Conservation (phyloP, 345 rosid species). For the Rubroshorea leprosula region DNA sequence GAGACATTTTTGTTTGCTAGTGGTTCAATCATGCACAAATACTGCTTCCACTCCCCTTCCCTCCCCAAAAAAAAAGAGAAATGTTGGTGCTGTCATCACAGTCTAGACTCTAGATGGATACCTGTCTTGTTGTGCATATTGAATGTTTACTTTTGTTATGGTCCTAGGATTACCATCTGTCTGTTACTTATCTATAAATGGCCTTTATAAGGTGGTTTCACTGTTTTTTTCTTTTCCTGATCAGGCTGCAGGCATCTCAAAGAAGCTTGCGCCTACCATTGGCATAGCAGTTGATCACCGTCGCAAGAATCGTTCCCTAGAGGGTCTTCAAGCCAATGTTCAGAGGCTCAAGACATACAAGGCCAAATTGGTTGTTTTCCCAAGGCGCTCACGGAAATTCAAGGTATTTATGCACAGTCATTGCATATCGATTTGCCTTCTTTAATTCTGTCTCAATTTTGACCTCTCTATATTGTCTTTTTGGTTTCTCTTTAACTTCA, state of each 20-base stretch:
- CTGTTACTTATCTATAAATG: too few species aligned
- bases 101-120: too few species aligned
- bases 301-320: conserved; percentile 61
- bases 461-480: neutral
- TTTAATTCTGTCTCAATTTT: neutral
- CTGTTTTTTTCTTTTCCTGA: neutral
- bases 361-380: conserved; percentile 82
- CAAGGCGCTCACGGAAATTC: conserved; percentile 59
- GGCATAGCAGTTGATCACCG: conserved; percentile 77
- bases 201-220: neutral
- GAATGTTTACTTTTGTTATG: too few species aligned
- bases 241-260: conserved; percentile 34
- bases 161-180: too few species aligned
- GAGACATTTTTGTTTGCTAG: too few species aligned
- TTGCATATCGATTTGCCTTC: neutral
- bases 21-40: too few species aligned
- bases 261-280: conserved; percentile 66
- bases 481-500: conserved; percentile 15
- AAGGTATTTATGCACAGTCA: conserved; percentile 38
- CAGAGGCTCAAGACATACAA: conserved; percentile 88
- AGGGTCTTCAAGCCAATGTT: conserved; percentile 63
- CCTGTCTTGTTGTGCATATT: too few species aligned
- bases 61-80: too few species aligned
- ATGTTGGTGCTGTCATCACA: too few species aligned
- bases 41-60: too few species aligned